Base-by-base conservation (phyloP, 352 stramenopile genomes). In the Stephanocyclus meneghinianus region DNA sequence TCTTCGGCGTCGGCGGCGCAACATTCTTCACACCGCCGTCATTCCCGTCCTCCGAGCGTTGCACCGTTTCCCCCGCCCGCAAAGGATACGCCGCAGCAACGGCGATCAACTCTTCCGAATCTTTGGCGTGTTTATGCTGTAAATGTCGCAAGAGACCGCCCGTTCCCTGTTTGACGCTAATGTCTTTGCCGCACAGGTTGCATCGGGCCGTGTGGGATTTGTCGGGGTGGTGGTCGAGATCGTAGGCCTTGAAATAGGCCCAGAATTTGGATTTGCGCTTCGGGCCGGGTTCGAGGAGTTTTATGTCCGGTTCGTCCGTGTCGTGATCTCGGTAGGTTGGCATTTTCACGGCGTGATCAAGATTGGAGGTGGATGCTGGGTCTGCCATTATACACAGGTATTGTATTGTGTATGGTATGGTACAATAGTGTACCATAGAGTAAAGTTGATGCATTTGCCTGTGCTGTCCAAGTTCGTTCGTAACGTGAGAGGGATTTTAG, bases 221-320 rank as follows among this genome's bases (percentile, higher is more conserved):
- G 55, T 63, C 55, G 21, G 55, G 55, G n/a, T 63, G 55, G n/a
- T 32, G 40, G 1, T 63, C 55, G 2, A 45, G 55, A 30, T 63
- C 55, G 32, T 63, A 63, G 1, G 32, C 26, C 11, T 63, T 63
- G 30, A 45, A 63, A 45, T 63, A 63, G 11, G 11, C 11, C 55
- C 55, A 63, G 11, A 40, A 63, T 44, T 63, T 63, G 5, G 55
- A 63, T 45, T 63, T 63, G 2, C 32, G 26, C 40, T 40, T 45
- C 6, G 26, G 11, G 11, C 32, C 55, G 2, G 55, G 55, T 13
- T 63, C 55, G n/a, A 63, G 5, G 11, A 63, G 32, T 9, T 63
- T 16, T 3, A 45, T 26, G 7, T 45, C 55, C 32, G 11, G 5
- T 5, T 62, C 48, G 9, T 15, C 10, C 11, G 5, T 26, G 48